These are phyloP conservation scores for Geotrichum klebahnii DNA, from an alignment of 1,139 yeast genomes.

Conservation along the genomic window DNA sequence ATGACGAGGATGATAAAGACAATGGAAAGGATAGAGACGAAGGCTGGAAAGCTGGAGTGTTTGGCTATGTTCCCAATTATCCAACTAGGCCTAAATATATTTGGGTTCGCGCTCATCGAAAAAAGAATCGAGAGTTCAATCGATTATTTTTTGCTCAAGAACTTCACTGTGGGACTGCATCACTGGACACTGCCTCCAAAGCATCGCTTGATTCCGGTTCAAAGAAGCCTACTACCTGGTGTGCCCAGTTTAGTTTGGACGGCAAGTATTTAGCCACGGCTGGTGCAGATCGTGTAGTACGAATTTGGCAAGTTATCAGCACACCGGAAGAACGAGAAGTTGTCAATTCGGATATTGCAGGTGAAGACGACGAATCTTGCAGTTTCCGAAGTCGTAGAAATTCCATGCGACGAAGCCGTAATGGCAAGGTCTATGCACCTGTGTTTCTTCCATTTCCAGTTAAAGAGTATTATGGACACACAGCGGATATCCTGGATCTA, in stretches of 20 bases:
- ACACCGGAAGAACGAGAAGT: slow-evolving; percentile 28
- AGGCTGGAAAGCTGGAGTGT: slow-evolving; percentile 38
- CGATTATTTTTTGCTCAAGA: slow-evolving; percentile 80
- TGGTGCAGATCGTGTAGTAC: slow-evolving; percentile 64
- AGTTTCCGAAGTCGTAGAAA: slow-evolving; percentile 4
- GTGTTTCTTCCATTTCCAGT: slow-evolving; percentile 72
- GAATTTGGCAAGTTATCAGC: slow-evolving; percentile 76
- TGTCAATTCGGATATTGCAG: slow-evolving; percentile 16
- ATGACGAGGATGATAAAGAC: slow-evolving; percentile 14
- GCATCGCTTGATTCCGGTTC: slow-evolving; percentile 5
- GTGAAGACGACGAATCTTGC: slow-evolving; percentile 23
- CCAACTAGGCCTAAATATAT: slow-evolving; percentile 39
- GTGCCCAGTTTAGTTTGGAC: slow-evolving; percentile 68
- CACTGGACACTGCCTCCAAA: slow-evolving; percentile 6
- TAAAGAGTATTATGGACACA: slow-evolving; percentile 62
- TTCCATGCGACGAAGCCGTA: slow-evolving; percentile 15
- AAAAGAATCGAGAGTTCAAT: slow-evolving; percentile 42
- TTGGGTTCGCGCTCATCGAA: slow-evolving; percentile 39
- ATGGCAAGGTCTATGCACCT: slow-evolving; percentile 52
- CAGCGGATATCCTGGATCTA: slow-evolving; percentile 62
- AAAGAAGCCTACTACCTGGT: slow-evolving; percentile 55
- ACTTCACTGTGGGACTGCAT: slow-evolving; percentile 37
- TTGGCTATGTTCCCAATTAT: slow-evolving; percentile 34
- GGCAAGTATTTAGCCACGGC: slow-evolving; percentile 83
- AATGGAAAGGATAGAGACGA: slow-evolving; percentile 29